Base-by-base conservation (phyloP, 2,329 filamentous ascomycete species). In the Grosmannia huntii region DNA sequence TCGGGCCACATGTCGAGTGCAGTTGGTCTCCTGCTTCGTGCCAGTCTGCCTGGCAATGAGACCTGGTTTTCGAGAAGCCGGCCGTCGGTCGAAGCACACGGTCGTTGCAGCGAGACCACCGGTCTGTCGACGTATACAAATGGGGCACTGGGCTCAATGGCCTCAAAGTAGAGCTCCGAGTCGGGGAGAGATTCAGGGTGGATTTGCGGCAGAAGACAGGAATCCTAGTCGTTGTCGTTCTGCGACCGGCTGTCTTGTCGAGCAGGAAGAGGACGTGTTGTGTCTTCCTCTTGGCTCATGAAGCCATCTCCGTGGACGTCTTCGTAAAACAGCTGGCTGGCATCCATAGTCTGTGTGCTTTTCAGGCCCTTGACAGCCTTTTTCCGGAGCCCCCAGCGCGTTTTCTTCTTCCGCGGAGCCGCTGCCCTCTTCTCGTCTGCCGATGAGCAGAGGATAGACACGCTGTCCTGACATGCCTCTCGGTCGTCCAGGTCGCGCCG, bases 1-100 rank as follows among this genome's bases (percentile, higher is more conserved):
- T 50, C 48, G 6, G 44, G 31, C 46, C 50, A 60, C 27, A 60
- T 11, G 10, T 52, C 50, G 14, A 58, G 50, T 5, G 56, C 56
- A 25, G 56, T 53, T 21, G 50, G 41, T 5, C 56, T 19, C 27
- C 28, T 55, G 53, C 12, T 3, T n/a, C n/a, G 10, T 2, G 14
- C n/a, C 25, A 6, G 33, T 12, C n/a, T 50, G 49, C 19, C 49
- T 51, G 19, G 41, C 41, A 44, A n/a, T 5, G 41, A 19, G 5
- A 19, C 41, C 41, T n/a, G 19, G 41, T 44, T 19, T 2, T n/a
- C 41, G 41, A 44, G 19, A 7, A n/a, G 5, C 41, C 16, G 41
- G 16, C 14, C 41, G 19, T n/a, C 41, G 16, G 19, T n/a, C 3
- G 41, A 44, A 44, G 16, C 41, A 44, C 7, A 5, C 31, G 9